phyloP scores from a whole-genome alignment of 192 early-diverging fungal genomes.

The Lobosporangium transversale region DNA sequence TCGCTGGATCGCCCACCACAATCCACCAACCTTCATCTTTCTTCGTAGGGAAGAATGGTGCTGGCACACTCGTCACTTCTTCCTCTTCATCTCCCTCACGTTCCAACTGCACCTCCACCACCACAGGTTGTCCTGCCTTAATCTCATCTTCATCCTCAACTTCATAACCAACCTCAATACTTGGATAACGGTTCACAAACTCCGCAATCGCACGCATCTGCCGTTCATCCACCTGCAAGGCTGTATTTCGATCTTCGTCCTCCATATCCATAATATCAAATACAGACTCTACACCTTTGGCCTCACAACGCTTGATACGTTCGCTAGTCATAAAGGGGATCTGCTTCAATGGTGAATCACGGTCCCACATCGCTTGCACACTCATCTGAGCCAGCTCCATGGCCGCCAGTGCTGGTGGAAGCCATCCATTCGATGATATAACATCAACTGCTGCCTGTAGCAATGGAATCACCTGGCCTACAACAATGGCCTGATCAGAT shows the following conservation, averaged over 20 bases:
- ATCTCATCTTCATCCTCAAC: slow-evolving; percentile 72
- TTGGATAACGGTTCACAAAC: slow-evolving; percentile 94
- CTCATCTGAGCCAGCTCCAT: slow-evolving; percentile 99
- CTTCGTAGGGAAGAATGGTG: slow-evolving; percentile 90
- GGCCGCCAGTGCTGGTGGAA: slow-evolving; percentile 85
- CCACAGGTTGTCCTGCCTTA: slow-evolving; percentile 70
- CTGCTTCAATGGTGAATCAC: slow-evolving; percentile 91
- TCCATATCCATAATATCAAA: slow-evolving; percentile 96
- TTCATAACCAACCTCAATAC: slow-evolving; percentile 83
- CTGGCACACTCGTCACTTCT: slow-evolving; percentile 83
- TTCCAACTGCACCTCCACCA: slow-evolving; percentile 77
- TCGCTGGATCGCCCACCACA: slow-evolving; percentile 83
- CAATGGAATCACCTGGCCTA: slow-evolving; percentile 79
- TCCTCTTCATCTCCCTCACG: slow-evolving; percentile 84
- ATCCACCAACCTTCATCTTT: slow-evolving; percentile 99
- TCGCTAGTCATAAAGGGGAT: slow-evolving; percentile 84
- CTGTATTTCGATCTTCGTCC: slow-evolving; percentile 77
- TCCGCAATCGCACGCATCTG: slow-evolving; percentile 82
- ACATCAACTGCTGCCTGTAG: slow-evolving; percentile 96
- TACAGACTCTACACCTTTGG: slow-evolving; percentile 80
- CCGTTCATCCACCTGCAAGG: slow-evolving; percentile 70
- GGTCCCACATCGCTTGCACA: slow-evolving; percentile 97
- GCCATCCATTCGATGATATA: slow-evolving; percentile 90
- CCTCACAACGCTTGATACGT: slow-evolving; percentile 77
- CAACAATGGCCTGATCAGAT: slow-evolving; percentile 80